phyloP scores from a whole-genome alignment of 1,284 basidiomycete species.

The Phlebopus sp. region DNA sequence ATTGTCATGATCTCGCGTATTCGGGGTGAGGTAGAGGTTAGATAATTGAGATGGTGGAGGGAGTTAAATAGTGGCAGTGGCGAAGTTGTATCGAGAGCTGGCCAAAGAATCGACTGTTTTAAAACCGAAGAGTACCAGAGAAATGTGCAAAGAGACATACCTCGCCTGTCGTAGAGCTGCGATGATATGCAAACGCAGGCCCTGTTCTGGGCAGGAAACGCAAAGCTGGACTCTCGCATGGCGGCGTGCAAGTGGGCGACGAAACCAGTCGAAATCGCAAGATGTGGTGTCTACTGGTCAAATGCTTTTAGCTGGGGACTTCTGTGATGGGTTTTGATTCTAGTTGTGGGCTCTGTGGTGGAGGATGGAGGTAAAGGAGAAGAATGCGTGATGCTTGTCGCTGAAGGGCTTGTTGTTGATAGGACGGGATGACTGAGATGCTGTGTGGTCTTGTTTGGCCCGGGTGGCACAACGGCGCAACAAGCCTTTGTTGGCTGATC shows the following conservation, averaged over 20 bases:
- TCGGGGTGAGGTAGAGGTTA: conserved; percentile 95
- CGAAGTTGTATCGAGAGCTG: conserved; percentile 92
- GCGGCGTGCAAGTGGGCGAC: conserved; percentile 20
- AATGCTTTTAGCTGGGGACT: too few relatives aligned
- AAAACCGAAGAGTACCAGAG: conserved; percentile 14
- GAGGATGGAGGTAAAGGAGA: conserved; percentile 6
- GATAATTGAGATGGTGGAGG: conserved; percentile 93
- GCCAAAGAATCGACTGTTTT: conserved; percentile 13
- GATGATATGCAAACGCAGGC: conserved; percentile 94
- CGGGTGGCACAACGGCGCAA: conserved; percentile 22
- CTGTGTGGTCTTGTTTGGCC: conserved; percentile 29
- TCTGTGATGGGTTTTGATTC: not conserved
- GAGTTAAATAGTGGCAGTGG: conserved; percentile 95
- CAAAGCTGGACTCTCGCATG: conserved; percentile 98
- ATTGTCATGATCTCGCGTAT: conserved; percentile 98
- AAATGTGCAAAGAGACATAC: conserved; percentile 46
- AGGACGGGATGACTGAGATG: conserved; percentile 30
- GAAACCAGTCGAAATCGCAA: conserved; percentile 20
- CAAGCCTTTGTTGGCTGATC: not conserved
- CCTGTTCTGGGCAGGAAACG: conserved; percentile 92
- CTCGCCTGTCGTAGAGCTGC: conserved; percentile 93
- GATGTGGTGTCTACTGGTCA: conserved; percentile 4
- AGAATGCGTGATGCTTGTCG: conserved; percentile 14
- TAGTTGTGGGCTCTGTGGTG: not conserved
- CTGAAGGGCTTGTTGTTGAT: conserved; percentile 27